Conservation (phyloP, 75 land plant genomes). For the Cunninghamia lanceolata region DNA sequence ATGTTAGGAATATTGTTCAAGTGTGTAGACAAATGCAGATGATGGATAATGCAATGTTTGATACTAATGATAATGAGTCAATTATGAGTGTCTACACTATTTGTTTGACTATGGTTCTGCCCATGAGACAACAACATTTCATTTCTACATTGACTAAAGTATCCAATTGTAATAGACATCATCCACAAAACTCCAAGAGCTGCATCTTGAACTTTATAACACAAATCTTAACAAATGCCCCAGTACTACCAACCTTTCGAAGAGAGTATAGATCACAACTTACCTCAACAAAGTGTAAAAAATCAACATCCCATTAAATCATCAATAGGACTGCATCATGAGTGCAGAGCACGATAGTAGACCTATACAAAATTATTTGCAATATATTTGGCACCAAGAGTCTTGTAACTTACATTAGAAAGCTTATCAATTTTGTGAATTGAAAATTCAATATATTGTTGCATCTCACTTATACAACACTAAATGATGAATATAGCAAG, state of each 20-base stretch:
- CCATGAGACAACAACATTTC: neutral
- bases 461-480: neutral
- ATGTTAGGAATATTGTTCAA: no score
- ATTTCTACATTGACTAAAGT: neutral
- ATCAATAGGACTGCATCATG: neutral
- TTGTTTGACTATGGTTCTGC: no score
- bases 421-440: neutral
- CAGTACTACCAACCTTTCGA: neutral
- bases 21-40: no score
- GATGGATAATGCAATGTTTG: no score
- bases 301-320: neutral
- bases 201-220: neutral
- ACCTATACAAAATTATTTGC: neutral
- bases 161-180: neutral
- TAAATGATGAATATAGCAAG: neutral
- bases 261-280: neutral
- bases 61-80: no score
- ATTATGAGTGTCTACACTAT: no score
- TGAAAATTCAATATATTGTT: neutral
- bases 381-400: neutral
- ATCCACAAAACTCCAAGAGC: neutral
- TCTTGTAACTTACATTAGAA: neutral
- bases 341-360: neutral
- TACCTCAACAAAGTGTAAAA: neutral
- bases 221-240: neutral